Conservation (phyloP, 2,329 filamentous ascomycete genomes). For the Xylariaceae sp. region DNA sequence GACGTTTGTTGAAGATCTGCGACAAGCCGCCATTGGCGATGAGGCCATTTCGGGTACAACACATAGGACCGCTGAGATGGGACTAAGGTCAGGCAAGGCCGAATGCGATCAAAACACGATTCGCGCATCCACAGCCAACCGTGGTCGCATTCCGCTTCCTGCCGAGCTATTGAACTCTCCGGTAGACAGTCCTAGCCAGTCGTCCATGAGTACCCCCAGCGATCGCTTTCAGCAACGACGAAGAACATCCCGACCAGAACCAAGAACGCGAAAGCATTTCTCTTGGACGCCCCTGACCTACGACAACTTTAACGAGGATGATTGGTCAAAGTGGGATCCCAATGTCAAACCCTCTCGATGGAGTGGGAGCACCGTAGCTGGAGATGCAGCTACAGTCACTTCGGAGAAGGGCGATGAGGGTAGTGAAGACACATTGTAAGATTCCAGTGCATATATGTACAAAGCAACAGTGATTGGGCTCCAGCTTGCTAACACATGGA, state of each 20-base stretch:
- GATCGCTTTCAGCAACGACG: slow-evolving; percentile 30
- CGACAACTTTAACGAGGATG: slow-evolving; percentile 54
- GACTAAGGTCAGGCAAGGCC: slow-evolving; percentile 23
- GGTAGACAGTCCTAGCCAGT: slow-evolving; percentile 32
- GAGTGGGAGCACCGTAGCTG: slow-evolving; percentile 56
- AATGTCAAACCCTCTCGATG: slow-evolving; percentile 52
- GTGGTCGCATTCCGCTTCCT: slow-evolving; percentile 40
- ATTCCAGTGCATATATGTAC: slow-evolving; percentile 16
- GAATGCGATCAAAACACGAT: slow-evolving; percentile 44
- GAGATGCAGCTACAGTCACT: slow-evolving; percentile 41
- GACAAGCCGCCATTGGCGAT: slow-evolving; percentile 92
- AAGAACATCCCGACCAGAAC: slow-evolving; percentile 31
- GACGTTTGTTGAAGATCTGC: slow-evolving; percentile 92
- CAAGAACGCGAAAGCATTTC: slow-evolving; percentile 48
- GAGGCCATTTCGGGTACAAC: slow-evolving; percentile 65
- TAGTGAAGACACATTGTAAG: slow-evolving; percentile 46
- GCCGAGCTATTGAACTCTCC: slow-evolving; percentile 35
- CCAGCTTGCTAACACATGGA: slow-evolving; percentile 22
- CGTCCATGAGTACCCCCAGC: slow-evolving; percentile 29
- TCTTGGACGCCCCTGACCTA: slow-evolving; percentile 56
- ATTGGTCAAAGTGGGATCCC: slow-evolving; percentile 61
- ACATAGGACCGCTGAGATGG: slow-evolving; percentile 34
- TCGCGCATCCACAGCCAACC: slow-evolving; percentile 37
- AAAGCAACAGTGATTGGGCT: background rate
- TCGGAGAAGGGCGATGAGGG: slow-evolving; percentile 45